phyloP scores from a whole-genome alignment of 345 rosid species.

The Orychophragmus violaceus region DNA sequence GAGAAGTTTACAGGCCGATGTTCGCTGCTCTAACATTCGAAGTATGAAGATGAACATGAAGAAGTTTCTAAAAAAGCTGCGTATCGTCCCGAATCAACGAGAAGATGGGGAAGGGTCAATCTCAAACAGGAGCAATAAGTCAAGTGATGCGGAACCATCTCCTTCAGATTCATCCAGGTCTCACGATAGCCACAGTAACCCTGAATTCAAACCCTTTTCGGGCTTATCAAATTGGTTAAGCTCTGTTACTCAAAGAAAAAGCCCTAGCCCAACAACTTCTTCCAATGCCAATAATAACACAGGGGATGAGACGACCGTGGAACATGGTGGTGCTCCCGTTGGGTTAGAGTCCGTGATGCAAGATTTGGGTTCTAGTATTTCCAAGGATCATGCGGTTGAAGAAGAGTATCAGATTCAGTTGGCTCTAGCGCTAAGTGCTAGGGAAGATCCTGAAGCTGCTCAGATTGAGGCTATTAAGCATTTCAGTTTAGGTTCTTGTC shows the following conservation, averaged over 20 bases:
- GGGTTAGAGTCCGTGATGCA: slow-evolving; percentile 38
- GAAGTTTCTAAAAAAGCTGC: slow-evolving; percentile 87
- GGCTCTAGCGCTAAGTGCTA: slow-evolving; percentile 91
- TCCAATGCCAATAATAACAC: slow-evolving; percentile 36
- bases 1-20: slow-evolving; percentile 54
- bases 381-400: slow-evolving; percentile 76
- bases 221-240: slow-evolving; percentile 80
- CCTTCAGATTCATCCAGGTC: slow-evolving; percentile 43
- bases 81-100: slow-evolving; percentile 52
- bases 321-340: slow-evolving; percentile 45
- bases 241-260: slow-evolving; percentile 58
- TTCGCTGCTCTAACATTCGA: slow-evolving; percentile 45
- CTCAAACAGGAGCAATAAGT: slow-evolving; percentile 51
- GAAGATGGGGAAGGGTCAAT: slow-evolving; percentile 57
- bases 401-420: slow-evolving; percentile 91
- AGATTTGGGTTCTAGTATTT: slow-evolving; percentile 49
- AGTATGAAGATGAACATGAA: slow-evolving; percentile 52
- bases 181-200: slow-evolving; percentile 12
- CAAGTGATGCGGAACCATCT: slow-evolving; percentile 41
- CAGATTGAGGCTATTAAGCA: slow-evolving; percentile 98
- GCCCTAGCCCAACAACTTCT: slow-evolving; percentile 54
- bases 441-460: slow-evolving; percentile 97
- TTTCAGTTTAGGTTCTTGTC: slow-evolving; percentile 76
- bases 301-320: slow-evolving; percentile 37
- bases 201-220: slow-evolving; percentile 60